phyloP scores from a whole-genome alignment of 2,329 filamentous ascomycete species.

The Fusarium albosuccineum region DNA sequence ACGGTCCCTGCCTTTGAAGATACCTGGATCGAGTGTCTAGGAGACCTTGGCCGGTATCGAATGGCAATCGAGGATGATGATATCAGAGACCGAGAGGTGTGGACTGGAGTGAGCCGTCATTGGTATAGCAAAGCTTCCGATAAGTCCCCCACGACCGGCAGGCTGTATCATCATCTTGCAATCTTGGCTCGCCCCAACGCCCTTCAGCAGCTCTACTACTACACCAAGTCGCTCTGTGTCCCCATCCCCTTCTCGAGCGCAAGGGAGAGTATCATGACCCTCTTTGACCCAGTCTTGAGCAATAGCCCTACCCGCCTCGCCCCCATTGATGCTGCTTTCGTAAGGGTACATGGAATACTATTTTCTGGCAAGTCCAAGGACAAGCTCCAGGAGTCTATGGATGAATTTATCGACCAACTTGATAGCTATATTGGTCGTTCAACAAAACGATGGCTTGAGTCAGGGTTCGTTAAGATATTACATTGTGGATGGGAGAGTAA shows the following conservation, averaged over 20 bases:
- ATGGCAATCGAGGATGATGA: slow-evolving; percentile 95
- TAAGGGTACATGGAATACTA: slow-evolving; percentile 73
- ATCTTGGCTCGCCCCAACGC: slow-evolving; percentile 79
- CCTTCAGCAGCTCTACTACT: slow-evolving; percentile 79
- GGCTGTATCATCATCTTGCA: slow-evolving; percentile 90
- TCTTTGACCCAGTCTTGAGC: slow-evolving; percentile 72
- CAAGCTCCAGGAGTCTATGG: slow-evolving; percentile 58
- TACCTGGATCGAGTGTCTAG: slow-evolving; percentile 94
- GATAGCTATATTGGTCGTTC: slow-evolving; percentile 68
- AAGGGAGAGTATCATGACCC: slow-evolving; percentile 75
- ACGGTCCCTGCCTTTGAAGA: slow-evolving; percentile 86
- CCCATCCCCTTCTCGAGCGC: slow-evolving; percentile 76
- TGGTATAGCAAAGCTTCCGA: slow-evolving; percentile 91
- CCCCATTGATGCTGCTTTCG: slow-evolving; percentile 68
- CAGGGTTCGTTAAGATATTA: slow-evolving; percentile 51
- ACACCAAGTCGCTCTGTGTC: slow-evolving; percentile 77
- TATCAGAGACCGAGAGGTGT: slow-evolving; percentile 79
- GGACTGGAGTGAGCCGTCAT: slow-evolving; percentile 82
- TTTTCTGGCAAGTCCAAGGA: slow-evolving; percentile 67
- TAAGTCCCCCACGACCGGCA: slow-evolving; percentile 78
- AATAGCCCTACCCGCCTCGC: slow-evolving; percentile 52
- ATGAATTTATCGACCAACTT: slow-evolving; percentile 66
- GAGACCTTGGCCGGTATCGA: slow-evolving; percentile 83
- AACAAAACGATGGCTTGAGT: slow-evolving; percentile 65
- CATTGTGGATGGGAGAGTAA: background rate